A percentile compares a stretch with the other conserved stretches of the same genome.
Conservation (phyloP, 2,329 filamentous ascomycete genomes). For the Xenosphaeropsis pyriputrescens region DNA sequence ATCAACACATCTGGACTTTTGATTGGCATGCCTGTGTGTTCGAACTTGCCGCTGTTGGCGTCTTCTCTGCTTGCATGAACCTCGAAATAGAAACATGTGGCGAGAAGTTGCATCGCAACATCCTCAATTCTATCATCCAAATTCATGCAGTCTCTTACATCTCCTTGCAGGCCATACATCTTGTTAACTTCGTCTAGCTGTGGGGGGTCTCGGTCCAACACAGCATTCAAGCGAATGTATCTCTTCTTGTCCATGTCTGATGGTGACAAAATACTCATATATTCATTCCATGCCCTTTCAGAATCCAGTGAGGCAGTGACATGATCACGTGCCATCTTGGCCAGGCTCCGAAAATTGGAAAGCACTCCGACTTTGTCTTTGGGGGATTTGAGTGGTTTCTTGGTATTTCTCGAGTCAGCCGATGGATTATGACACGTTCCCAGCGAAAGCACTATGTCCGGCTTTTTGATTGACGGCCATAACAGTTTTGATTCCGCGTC, state of each 20-base stretch:
- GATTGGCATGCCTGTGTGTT: too few relatives aligned
- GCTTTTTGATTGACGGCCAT: conserved; percentile 13
- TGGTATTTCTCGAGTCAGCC: background rate
- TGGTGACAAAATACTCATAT: background rate
- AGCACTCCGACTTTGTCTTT: conserved; percentile 6
- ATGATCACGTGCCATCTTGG: background rate
- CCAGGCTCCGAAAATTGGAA: conserved; percentile 3
- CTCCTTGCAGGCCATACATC: conserved; percentile 1
- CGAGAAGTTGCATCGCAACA: background rate
- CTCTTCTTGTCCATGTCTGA: background rate
- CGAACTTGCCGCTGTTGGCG: too few relatives aligned
- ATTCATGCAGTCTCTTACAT: too few relatives aligned
- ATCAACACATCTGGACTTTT: too few relatives aligned
- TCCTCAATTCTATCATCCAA: background rate
- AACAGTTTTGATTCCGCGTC: conserved; percentile 27
- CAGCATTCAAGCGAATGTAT: background rate
- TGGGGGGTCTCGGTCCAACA: background rate
- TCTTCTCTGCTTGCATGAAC: too few relatives aligned
- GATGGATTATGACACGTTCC: conserved; percentile 11
- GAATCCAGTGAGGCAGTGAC: conserved; percentile 4
- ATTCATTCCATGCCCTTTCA: conserved; percentile 11
- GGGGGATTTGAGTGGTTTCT: conserved; percentile 4
- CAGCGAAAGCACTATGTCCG: conserved; percentile 18
- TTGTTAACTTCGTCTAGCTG: conserved; percentile 3
- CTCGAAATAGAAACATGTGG: background rate